These are phyloP conservation scores for Epichloe baconii DNA, from an alignment of 2,329 filamentous ascomycete species.

Conservation along the genomic window DNA sequence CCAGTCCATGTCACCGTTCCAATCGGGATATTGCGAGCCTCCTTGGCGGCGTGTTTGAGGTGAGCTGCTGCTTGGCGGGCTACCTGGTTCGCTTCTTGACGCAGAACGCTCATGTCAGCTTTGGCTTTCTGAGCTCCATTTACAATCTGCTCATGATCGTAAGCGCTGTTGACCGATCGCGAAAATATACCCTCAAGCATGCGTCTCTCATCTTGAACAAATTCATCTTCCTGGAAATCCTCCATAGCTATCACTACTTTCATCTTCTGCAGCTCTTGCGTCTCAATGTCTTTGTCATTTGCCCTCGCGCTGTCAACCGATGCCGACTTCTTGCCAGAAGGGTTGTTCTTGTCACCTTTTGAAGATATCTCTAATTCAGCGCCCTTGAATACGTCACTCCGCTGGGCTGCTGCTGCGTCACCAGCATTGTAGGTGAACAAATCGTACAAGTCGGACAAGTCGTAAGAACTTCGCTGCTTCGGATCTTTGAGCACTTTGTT, in stretches of 20 bases:
- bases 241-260: slow-evolving; percentile 52
- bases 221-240: slow-evolving; percentile 42
- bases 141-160: slow-evolving; percentile 88
- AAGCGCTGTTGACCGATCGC: slow-evolving; percentile 74
- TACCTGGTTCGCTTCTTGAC: slow-evolving; percentile 67
- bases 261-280: slow-evolving; percentile 37
- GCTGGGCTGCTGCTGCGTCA: slow-evolving; percentile 51
- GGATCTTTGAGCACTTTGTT: slow-evolving; percentile 94
- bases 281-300: slow-evolving; percentile 17
- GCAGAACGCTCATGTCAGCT: slow-evolving; percentile 66
- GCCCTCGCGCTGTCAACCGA: slow-evolving; percentile 5
- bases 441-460: slow-evolving; percentile 80
- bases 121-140: slow-evolving; percentile 58
- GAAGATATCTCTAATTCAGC: slow-evolving; percentile 48
- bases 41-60: slow-evolving; percentile 58
- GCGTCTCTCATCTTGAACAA: slow-evolving; percentile 51
- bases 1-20: slow-evolving; percentile 94
- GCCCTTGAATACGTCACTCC: slow-evolving; percentile 75
- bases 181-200: slow-evolving; percentile 86
- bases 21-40: slow-evolving; percentile 59
- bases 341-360: slow-evolving; percentile 4
- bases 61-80: slow-evolving; percentile 67
- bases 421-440: slow-evolving; percentile 60
- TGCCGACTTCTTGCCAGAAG: slow-evolving; percentile 2
- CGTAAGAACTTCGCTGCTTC: slow-evolving; percentile 83